Conservation (phyloP, 345 rosid species). For the Aquilaria malaccensis region DNA sequence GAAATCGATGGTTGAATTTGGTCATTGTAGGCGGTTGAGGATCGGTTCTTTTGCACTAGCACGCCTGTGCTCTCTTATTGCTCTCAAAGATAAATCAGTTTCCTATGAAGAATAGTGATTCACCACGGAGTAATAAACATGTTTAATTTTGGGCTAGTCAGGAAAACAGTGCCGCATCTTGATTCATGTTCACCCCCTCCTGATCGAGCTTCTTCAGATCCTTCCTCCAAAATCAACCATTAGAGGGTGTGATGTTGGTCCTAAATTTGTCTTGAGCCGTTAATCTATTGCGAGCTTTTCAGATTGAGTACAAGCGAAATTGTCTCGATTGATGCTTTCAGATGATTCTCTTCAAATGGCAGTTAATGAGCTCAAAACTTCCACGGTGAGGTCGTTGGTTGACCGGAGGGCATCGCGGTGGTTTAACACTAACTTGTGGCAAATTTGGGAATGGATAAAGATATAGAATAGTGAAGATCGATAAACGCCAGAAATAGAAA, state of each 20-base stretch:
- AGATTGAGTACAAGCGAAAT: slow-evolving; percentile 86
- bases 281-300: slow-evolving; percentile 12
- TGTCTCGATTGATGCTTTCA: slow-evolving; percentile 77
- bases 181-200: slow-evolving; percentile 57
- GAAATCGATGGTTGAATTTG: background rate
- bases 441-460: slow-evolving; percentile 34
- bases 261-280: slow-evolving; percentile 42
- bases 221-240: slow-evolving; percentile 71
- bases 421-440: slow-evolving; percentile 30
- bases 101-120: too few relatives aligned
- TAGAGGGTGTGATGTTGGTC: slow-evolving; percentile 52
- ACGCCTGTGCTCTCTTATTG: slow-evolving; percentile 74
- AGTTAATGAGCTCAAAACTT: slow-evolving; percentile 63
- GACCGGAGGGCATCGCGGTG: slow-evolving; percentile 30
- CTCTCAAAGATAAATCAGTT: slow-evolving; percentile 48
- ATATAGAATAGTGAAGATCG: slow-evolving; percentile 33
- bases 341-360: slow-evolving; percentile 80
- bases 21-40: slow-evolving; percentile 56
- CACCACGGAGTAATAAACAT: background rate
- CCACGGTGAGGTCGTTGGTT: slow-evolving; percentile 67
- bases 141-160: slow-evolving; percentile 37
- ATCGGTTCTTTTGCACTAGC: slow-evolving; percentile 77
- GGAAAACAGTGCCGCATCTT: slow-evolving; percentile 47
- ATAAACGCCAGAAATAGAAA: slow-evolving; percentile 31
- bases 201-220: slow-evolving; percentile 66